Evolutionary conservation across 2,329 filamentous ascomycete genomes (phyloP).

Genomic region (Coccinonectria pachysandricola): DNA sequence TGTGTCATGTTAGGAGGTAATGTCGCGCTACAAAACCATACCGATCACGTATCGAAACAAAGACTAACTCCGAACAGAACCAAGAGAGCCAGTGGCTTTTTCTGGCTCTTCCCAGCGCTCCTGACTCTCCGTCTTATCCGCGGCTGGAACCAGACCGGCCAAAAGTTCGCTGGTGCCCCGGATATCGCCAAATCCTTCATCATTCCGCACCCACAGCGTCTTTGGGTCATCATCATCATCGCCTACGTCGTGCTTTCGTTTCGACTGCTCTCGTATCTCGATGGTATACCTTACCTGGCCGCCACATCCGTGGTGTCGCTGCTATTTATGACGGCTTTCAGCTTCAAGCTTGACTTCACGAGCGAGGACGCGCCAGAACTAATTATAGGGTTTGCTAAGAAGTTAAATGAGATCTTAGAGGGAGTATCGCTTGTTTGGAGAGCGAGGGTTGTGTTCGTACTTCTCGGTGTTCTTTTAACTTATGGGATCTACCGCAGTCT

Average conservation of each 20-base stretch:
- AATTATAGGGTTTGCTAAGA: conserved; percentile 37
- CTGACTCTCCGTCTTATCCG: conserved; percentile 55
- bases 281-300: conserved; percentile 30
- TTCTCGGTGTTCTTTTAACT: conserved; percentile 29
- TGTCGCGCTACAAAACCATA: too few species aligned
- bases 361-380: conserved; percentile 81
- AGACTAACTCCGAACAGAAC: conserved; percentile 14
- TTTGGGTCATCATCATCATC: conserved; percentile 64
- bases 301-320: conserved; percentile 31
- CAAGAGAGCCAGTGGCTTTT: too few species aligned
- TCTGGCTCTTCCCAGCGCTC: conserved; percentile 38
- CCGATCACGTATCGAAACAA: too few species aligned
- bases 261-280: conserved; percentile 33
- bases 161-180: conserved; percentile 85
- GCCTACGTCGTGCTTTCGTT: conserved; percentile 55
- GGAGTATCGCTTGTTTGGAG: conserved; percentile 36
- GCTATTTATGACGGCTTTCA: conserved; percentile 47
- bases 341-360: conserved; percentile 87
- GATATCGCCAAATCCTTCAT: conserved; percentile 73
- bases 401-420: conserved; percentile 30
- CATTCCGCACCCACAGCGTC: conserved; percentile 47
- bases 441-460: conserved; percentile 40
- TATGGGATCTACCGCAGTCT: conserved; percentile 32
- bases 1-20: conserved; percentile 35
- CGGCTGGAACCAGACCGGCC: conserved; percentile 93